Evolutionary conservation across 2,329 filamentous ascomycete species (phyloP).

Genomic region (Diplodia corticola): DNA sequence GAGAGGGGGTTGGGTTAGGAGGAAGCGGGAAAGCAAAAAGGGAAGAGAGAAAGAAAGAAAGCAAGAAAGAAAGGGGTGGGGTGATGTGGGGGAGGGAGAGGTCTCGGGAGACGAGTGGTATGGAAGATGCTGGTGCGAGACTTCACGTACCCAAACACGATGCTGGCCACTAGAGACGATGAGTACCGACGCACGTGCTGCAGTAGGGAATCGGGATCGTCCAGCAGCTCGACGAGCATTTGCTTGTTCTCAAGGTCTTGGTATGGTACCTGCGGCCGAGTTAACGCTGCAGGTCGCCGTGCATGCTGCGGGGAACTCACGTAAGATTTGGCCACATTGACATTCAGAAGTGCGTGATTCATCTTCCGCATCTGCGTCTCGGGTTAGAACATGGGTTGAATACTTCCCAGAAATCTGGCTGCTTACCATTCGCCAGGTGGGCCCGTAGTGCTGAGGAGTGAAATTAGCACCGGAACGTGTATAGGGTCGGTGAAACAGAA

Average conservation of each 20-base stretch:
- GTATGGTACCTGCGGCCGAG: slow-evolving; percentile 48
- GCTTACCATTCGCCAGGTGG: slow-evolving; percentile 26
- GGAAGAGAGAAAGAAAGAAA: neutral
- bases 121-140: neutral
- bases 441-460: slow-evolving; percentile 26
- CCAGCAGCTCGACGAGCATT: slow-evolving; percentile 53
- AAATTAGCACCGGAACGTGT: neutral
- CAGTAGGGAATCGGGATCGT: slow-evolving; percentile 44
- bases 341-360: slow-evolving; percentile 27
- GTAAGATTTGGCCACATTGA: slow-evolving; percentile 26
- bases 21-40: neutral
- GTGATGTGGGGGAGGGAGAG: neutral
- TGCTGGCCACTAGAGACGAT: slow-evolving; percentile 51
- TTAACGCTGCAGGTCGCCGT: neutral
- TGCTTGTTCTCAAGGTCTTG: slow-evolving; percentile 58
- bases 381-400: neutral
- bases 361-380: slow-evolving; percentile 24
- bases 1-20: neutral
- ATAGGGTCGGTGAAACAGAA: neutral
- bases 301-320: slow-evolving; percentile 3
- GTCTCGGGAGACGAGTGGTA: neutral
- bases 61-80: neutral
- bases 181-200: slow-evolving; percentile 52
- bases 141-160: slow-evolving; percentile 49
- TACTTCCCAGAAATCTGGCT: neutral